Percentiles rank a stretch among this genome's conserved stretches.
Evolutionary conservation across 768 basidiomycete genomes (phyloP).

Genomic region (Macrolepiota dolichaula): DNA sequence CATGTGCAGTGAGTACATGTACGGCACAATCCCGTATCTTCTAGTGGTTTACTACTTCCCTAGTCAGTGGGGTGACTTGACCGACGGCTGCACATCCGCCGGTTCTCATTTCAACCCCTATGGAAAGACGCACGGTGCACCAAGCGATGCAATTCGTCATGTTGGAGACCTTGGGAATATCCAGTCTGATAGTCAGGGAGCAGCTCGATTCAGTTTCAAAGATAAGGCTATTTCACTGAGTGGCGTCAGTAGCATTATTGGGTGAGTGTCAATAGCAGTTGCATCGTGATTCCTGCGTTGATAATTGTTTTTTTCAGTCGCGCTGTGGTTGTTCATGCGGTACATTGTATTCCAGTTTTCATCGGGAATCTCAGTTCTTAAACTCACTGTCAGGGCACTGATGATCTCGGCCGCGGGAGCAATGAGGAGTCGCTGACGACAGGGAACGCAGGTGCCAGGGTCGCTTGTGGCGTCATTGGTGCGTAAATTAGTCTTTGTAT

Average conservation of each 20-base stretch:
- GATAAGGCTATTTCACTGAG: constrained; percentile 65
- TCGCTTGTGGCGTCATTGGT: constrained; percentile 86
- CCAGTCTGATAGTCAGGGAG: constrained; percentile 53
- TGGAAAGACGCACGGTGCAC: constrained; percentile 63
- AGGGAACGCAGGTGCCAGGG: constrained; percentile 72
- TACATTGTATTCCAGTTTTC: constrained; percentile 19
- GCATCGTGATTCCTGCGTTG: not conserved
- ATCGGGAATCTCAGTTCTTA: not conserved
- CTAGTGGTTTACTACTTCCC: not conserved
- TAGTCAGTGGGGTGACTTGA: constrained; percentile 57
- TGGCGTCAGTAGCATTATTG: constrained; percentile 65
- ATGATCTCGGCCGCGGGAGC: constrained; percentile 73
- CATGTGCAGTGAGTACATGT: constrained; percentile 69
- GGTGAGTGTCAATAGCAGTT: constrained; percentile 33
- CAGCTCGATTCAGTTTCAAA: constrained; percentile 52
- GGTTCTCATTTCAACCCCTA: constrained; percentile 79
- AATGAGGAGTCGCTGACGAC: constrained; percentile 72
- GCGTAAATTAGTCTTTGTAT: constrained; percentile 8
- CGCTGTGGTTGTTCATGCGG: constrained; percentile 72
- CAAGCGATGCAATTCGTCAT: constrained; percentile 51
- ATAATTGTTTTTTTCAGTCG: constrained; percentile 37
- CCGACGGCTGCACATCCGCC: constrained; percentile 62
- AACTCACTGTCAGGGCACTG: constrained; percentile 48
- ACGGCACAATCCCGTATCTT: not conserved
- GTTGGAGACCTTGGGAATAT: constrained; percentile 81